These are phyloP conservation scores for Nematocida parisii DNA, from an alignment of 371 early-diverging fungal species.

Conservation along the genomic window DNA sequence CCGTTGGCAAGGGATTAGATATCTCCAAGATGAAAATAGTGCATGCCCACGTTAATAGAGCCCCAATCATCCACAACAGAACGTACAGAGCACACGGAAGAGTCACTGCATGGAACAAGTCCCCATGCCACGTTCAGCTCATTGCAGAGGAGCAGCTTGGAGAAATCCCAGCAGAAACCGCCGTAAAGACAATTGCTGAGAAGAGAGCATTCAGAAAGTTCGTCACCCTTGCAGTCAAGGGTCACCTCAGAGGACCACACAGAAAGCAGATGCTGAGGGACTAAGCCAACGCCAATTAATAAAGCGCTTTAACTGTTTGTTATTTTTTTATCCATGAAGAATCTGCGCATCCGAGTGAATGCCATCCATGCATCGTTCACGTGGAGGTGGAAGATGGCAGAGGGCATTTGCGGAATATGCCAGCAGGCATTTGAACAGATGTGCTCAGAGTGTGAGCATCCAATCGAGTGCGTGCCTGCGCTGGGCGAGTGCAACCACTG, in stretches of 20 bases:
- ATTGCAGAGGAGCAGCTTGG: constrained; percentile 60
- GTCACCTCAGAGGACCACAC: constrained; percentile 15
- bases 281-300: background rate
- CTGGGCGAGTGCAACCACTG: constrained; percentile 68
- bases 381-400: constrained; percentile 69
- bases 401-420: constrained; percentile 70
- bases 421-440: constrained; percentile 70
- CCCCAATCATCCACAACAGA: constrained; percentile 92
- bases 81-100: constrained; percentile 98
- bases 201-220: constrained; percentile 42
- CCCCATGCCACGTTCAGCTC: constrained; percentile 92
- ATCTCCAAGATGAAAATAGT: constrained; percentile 74
- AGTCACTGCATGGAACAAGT: constrained; percentile 86
- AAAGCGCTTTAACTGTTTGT: constrained; percentile 12
- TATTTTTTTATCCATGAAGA: constrained; percentile 7
- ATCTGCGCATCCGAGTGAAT: constrained; percentile 59
- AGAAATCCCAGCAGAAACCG: constrained; percentile 52
- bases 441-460: constrained; percentile 69
- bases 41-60: constrained; percentile 94
- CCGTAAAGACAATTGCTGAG: constrained; percentile 34
- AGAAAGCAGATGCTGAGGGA: constrained; percentile 27
- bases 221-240: constrained; percentile 3
- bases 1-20: constrained; percentile 84
- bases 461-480: constrained; percentile 69
- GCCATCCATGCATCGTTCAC: constrained; percentile 61